Base-by-base conservation (phyloP, 2,329 filamentous ascomycete species). In the Aspergillus uvarum region DNA sequence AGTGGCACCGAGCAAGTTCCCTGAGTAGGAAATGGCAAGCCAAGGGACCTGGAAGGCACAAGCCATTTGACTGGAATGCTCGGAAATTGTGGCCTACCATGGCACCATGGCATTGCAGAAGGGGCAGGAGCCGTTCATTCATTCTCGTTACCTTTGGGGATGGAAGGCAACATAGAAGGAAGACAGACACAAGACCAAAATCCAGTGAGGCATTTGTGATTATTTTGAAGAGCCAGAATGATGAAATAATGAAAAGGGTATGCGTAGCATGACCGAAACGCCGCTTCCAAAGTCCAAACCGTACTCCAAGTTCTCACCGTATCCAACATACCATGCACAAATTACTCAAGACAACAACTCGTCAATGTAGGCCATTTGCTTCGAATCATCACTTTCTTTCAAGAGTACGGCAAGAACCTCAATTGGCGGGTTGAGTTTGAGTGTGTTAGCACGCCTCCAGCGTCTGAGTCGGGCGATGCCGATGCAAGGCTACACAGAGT, bases 401-500 rank as follows among this genome's bases (percentile, higher is more conserved):
- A 96, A 69, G 51, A 98, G 77, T 16, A 98, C 90, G 0, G 92
- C 91, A 5, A 98, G 82, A 3, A 97, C 92, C 75, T 98, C 94
- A 26, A 96, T 84, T 0, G 95, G 94, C 1, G 95, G 95, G 32
- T 89, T 84, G n/a, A 99, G 81, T 3, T 89, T 88, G n/a, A 99
- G 80, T 58, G 82, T 83, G 56, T 96, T 84, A 4, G 95, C 95
- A 50, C 95, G 87, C 72, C 90, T 86, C 95, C 95, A 99, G 35
- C 95, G 88, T 79, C 89, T 91, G 67, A 89, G 79, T 51, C 95
- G 87, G 42, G 87, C 79, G 55, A 94, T 91, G 7, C 95, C 95
- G 56, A 96, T 89, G 71, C 91, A 96, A 1, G 95, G 95, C 91
- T 96, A 70, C 49, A 59, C 22, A 44, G 47, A 56, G 62, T 44